A percentile compares a stretch with the other conserved stretches of the same genome.
Evolutionary conservation across 768 basidiomycete species (phyloP).

Genomic region (Tephrocybe sp.): DNA sequence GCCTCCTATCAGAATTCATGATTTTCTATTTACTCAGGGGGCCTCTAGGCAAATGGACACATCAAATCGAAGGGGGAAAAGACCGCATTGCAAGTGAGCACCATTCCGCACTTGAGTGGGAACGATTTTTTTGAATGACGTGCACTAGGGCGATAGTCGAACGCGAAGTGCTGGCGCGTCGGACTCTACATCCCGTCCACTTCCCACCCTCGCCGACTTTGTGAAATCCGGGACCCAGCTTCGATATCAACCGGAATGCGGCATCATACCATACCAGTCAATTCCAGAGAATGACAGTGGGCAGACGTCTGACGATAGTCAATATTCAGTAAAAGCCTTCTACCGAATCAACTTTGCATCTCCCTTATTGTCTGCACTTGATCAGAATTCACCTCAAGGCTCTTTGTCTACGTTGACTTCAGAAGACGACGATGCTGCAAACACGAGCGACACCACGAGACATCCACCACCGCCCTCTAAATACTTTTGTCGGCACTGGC

Average conservation of each 20-base stretch:
- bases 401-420: conserved; percentile 11
- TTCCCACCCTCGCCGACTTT: no score
- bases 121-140: no score
- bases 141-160: no score
- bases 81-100: no score
- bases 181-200: no score
- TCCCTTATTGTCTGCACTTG: not conserved
- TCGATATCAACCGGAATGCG: conserved; percentile 5
- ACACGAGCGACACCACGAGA: not conserved
- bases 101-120: no score
- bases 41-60: no score
- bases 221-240: not conserved
- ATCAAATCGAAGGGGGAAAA: no score
- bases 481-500: conserved; percentile 14
- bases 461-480: conserved; percentile 8
- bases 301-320: conserved; percentile 11
- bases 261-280: conserved; percentile 1
- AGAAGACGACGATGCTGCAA: not conserved
- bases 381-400: conserved; percentile 8
- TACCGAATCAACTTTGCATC: no score
- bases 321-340: not conserved
- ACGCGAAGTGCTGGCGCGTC: no score
- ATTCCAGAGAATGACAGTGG: conserved; percentile 2
- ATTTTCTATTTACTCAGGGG: no score
- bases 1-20: no score